Percentiles rank a stretch among this genome's conserved stretches.
These are phyloP conservation scores for Piromyces sp. DNA, from an alignment of 192 early-diverging fungal genomes.

Conservation along the genomic window DNA sequence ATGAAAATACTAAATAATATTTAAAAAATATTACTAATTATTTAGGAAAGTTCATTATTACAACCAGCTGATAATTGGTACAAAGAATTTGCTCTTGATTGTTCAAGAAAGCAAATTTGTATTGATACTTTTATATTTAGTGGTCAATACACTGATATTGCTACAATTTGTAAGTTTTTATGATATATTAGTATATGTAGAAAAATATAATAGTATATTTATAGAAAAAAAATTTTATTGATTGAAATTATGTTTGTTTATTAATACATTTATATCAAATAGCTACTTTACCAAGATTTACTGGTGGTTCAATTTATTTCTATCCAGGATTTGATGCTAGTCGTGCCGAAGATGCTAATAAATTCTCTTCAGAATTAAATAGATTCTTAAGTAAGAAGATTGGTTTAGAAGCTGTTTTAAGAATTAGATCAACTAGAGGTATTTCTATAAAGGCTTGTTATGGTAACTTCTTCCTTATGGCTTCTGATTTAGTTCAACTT, in stretches of 20 bases:
- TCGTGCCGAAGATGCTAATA: conserved; percentile 60
- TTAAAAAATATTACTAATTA: not conserved
- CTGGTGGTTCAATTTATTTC: conserved; percentile 72
- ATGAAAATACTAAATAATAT: too few species aligned
- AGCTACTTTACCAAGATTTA: conserved; percentile 63
- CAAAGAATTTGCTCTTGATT: conserved; percentile 80
- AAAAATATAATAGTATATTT: too few species aligned
- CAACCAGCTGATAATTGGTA: conserved; percentile 76
- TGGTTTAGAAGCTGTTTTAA: conserved; percentile 80
- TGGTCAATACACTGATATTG: conserved; percentile 66
- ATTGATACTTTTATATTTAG: conserved; percentile 81
- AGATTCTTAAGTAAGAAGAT: conserved; percentile 61
- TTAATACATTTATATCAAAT: not conserved
- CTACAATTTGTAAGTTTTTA: conserved; percentile 52
- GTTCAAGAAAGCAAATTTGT: conserved; percentile 71
- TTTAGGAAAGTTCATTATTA: conserved; percentile 57
- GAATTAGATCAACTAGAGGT: conserved; percentile 79
- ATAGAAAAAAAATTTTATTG: too few species aligned
- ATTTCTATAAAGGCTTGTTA: conserved; percentile 78
- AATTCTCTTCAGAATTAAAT: conserved; percentile 67
- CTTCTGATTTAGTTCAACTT: conserved; percentile 74
- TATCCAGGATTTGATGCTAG: conserved; percentile 79
- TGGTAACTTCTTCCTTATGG: conserved; percentile 93
- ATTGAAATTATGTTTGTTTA: too few species aligned
- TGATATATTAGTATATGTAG: too few species aligned